These are phyloP conservation scores for Cytospora paraplurivora DNA, from an alignment of 2,329 filamentous ascomycete genomes.

Conservation along the genomic window DNA sequence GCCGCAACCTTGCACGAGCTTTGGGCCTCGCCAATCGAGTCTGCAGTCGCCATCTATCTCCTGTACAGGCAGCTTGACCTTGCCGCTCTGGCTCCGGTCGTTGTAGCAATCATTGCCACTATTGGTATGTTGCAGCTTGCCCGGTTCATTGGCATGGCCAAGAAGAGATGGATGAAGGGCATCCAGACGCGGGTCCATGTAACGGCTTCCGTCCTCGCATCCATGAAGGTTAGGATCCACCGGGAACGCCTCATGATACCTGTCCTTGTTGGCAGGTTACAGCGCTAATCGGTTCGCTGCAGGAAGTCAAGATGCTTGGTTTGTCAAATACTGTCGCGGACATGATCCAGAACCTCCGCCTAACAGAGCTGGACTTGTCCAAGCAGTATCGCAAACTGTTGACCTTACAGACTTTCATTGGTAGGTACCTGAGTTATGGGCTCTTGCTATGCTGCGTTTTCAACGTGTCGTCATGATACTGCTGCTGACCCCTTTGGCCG, in stretches of 20 bases:
- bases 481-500: conserved; percentile 9
- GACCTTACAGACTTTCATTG: conserved; percentile 16
- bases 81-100: conserved; percentile 15
- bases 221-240: conserved; percentile 35
- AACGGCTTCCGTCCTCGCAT: conserved; percentile 35
- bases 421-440: conserved; percentile 6
- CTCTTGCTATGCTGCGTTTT: background rate
- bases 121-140: conserved; percentile 30
- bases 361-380: conserved; percentile 20
- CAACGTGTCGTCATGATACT: conserved; percentile 1
- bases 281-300: conserved; percentile 11
- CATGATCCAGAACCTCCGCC: conserved; percentile 16
- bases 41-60: conserved; percentile 16
- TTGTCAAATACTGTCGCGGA: conserved; percentile 11
- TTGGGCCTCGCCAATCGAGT: conserved; percentile 21
- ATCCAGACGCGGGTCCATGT: conserved; percentile 37
- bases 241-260: background rate
- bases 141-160: conserved; percentile 32
- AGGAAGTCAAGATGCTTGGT: conserved; percentile 37
- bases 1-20: conserved; percentile 18
- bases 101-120: conserved; percentile 32
- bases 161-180: conserved; percentile 36
- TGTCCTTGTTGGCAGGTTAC: conserved; percentile 9
- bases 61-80: conserved; percentile 20
- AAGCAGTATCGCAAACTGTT: conserved; percentile 19